Base-by-base conservation (phyloP, 2,329 filamentous ascomycete species). In the Daldinia eschscholtzii region DNA sequence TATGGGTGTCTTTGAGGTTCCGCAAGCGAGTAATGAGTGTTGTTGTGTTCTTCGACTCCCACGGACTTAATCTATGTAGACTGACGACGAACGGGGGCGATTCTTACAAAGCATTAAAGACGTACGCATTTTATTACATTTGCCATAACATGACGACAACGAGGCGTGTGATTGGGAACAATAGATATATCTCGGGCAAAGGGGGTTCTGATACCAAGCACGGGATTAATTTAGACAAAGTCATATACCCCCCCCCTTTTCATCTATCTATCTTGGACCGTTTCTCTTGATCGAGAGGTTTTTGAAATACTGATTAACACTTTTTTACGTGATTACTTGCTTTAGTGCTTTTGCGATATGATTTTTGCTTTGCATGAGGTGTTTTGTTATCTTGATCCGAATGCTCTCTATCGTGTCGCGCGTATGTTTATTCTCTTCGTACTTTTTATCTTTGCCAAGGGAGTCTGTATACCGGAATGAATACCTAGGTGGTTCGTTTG, bases 171-270 rank as follows among this genome's bases (percentile, higher is more conserved):
- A 59, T 61, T 46, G n/a, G 44, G 41, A 55, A 23, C 56, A 42
- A 23, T 23, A 23, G 20, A 23, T 15, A 52, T 52, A 26, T 65
- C 41, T 64, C 52, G 52, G 41, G 46, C 10, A 46, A 62, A 50
- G 63, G 62, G 52, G 69, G 41, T 61, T 71, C 48, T 64, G 59
- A 68, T 71, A 64, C 60, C 59, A 64, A 26, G 52, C 35, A 56
- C 48, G 44, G 44, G 48, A 63, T 65, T 61, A 55, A 62, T 60
- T 60, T 67, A 71, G 70, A 70, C 50, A 44, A 44, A 58, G 37
- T 61, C 13, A 52, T 50, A 68, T 68, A 63, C 55, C 65, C 65
- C 65, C 26, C 50, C 62, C 26, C 50, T 59, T 42, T 9, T 35
- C 30, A 23, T 23, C 30, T 50, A 61, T 37, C 44, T 35, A 56